Evolutionary conservation across 257 asterid genomes (phyloP).

Genomic region (Schizonepeta tenuifolia): DNA sequence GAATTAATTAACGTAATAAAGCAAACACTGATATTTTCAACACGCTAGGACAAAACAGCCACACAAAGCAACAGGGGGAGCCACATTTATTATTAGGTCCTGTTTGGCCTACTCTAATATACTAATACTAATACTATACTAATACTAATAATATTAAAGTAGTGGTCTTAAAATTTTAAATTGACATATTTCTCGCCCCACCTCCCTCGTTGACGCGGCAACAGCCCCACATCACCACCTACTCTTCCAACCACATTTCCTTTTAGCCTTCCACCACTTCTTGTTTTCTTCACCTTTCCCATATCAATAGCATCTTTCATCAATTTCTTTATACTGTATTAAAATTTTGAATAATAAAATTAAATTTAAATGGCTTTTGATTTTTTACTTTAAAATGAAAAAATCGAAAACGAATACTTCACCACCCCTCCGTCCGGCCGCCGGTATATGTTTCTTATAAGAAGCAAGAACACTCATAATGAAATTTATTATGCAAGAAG

Average conservation of each 20-base stretch:
- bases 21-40: slow-evolving; percentile 19
- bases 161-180: slow-evolving; percentile 6
- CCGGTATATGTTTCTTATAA: not conserved
- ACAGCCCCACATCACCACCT: not conserved
- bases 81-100: slow-evolving; percentile 26
- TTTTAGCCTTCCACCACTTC: slow-evolving; percentile 2
- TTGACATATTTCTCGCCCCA: slow-evolving; percentile 17
- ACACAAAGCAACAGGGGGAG: slow-evolving; percentile 31
- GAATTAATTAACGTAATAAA: not conserved
- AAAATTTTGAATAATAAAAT: not conserved
- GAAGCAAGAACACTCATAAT: not conserved
- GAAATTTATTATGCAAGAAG: not conserved
- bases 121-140: too few species aligned
- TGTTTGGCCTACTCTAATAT: slow-evolving; percentile 32
- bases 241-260: not conserved
- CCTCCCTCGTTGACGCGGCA: not conserved
- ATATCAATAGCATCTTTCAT: not conserved
- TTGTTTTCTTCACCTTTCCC: not conserved
- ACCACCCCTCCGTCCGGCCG: not conserved
- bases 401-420: not conserved
- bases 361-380: too few species aligned
- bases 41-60: slow-evolving; percentile 16
- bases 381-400: too few species aligned
- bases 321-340: not conserved
- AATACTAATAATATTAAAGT: not conserved